Conservation (phyloP, 1,139 yeast species). For the Ogataea hybrid region DNA sequence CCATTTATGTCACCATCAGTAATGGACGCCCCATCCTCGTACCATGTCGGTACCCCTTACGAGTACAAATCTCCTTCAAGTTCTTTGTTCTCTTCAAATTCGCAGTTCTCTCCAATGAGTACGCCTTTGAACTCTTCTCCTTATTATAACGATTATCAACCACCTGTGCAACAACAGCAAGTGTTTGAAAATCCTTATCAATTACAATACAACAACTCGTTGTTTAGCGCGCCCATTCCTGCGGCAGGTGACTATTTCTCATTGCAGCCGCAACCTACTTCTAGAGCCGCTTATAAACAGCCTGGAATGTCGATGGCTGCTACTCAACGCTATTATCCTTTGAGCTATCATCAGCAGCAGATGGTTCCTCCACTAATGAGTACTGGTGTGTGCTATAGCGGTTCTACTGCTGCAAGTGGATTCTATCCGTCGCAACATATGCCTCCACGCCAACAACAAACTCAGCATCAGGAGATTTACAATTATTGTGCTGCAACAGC, state of each 20-base stretch:
- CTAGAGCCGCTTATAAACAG: constrained; percentile 11
- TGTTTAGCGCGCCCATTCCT: constrained; percentile 10
- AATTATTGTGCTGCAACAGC: constrained; percentile 24
- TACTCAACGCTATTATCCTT: constrained; percentile 20
- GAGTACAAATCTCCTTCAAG: constrained; percentile 22
- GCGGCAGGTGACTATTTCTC: constrained; percentile 15
- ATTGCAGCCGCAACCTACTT: constrained; percentile 13
- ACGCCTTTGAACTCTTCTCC: constrained; percentile 25
- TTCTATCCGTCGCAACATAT: constrained; percentile 10
- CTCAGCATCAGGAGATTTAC: constrained; percentile 13
- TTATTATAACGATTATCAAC: constrained; percentile 20
- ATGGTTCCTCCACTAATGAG: constrained; percentile 17
- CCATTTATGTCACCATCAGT: constrained; percentile 11
- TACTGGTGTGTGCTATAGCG: constrained; percentile 13
- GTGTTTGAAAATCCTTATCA: constrained; percentile 29
- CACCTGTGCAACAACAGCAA: constrained; percentile 20
- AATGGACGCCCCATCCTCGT: constrained; percentile 8
- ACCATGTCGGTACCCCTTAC: constrained; percentile 9
- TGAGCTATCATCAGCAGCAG: constrained; percentile 15
- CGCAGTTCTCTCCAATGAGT: constrained; percentile 24
- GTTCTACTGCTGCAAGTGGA: constrained; percentile 3
- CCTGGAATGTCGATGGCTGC: constrained; percentile 10
- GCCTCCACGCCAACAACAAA: constrained; percentile 11
- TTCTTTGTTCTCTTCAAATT: constrained; percentile 23
- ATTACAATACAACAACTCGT: constrained; percentile 19